Conservation (phyloP, 148 eudicot species). For the Tetragonia tetragonoides region DNA sequence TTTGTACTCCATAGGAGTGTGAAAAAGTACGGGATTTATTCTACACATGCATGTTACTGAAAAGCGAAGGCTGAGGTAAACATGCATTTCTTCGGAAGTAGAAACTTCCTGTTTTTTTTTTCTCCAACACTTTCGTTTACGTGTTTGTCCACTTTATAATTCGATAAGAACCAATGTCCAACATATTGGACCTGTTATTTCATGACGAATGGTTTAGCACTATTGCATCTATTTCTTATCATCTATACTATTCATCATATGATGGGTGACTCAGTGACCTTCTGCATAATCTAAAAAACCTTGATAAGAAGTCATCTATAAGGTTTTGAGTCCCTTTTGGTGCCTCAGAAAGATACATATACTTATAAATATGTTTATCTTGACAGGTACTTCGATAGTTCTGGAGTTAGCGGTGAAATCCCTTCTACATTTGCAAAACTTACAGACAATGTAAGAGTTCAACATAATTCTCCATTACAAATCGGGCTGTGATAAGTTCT, state of each 20-base stretch:
- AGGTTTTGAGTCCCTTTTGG: neutral
- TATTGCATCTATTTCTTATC: neutral
- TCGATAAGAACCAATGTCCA: neutral
- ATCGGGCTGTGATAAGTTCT: neutral
- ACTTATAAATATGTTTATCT: constrained; percentile 1
- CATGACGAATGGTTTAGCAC: neutral
- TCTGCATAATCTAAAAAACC: neutral
- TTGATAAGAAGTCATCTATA: neutral
- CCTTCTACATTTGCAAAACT: constrained; percentile 54
- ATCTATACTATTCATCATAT: neutral
- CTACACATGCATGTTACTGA: neutral
- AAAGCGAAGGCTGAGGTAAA: too few relatives aligned
- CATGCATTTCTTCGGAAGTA: too few relatives aligned
- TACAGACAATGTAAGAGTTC: constrained; percentile 49
- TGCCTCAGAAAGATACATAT: constrained; percentile 5
- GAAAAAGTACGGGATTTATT: neutral
- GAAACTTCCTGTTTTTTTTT: too few relatives aligned
- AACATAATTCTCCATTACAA: constrained; percentile 2
- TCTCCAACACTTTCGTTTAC: too few relatives aligned
- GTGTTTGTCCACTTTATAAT: too few relatives aligned
- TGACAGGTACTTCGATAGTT: constrained; percentile 59
- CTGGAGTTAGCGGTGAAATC: constrained; percentile 76
- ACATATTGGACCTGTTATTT: neutral
- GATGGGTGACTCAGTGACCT: neutral
- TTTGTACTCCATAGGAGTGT: neutral